Percentiles rank a stretch among this genome's conserved stretches.
phyloP scores from a whole-genome alignment of 2,329 filamentous ascomycete genomes.

The Fusarium sambucinum region DNA sequence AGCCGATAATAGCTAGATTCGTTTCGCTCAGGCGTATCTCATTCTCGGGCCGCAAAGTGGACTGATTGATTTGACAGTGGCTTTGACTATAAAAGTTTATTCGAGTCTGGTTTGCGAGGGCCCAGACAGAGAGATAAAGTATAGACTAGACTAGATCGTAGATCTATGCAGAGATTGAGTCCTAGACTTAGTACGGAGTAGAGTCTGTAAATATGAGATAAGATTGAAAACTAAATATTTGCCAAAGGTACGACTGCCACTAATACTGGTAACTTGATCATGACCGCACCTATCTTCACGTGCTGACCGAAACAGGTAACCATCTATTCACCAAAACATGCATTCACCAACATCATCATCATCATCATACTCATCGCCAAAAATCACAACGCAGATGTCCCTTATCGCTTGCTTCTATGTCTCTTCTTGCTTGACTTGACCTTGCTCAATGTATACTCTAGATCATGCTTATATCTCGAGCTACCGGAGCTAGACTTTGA shows the following conservation, averaged over 20 bases:
- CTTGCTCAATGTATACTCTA: conserved; percentile 50
- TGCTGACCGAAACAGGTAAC: not conserved
- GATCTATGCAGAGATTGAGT: not conserved
- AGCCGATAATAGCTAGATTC: conserved; percentile 22
- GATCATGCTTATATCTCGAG: conserved; percentile 47
- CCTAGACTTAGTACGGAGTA: no score
- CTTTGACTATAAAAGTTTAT: conserved; percentile 29
- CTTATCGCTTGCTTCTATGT: conserved; percentile 43
- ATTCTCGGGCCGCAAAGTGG: conserved; percentile 23
- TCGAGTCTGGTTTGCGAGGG: conserved; percentile 1
- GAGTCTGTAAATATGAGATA: not conserved
- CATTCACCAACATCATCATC: not conserved
- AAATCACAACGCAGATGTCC: not conserved
- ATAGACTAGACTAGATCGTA: not conserved
- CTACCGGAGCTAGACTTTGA: conserved; percentile 41
- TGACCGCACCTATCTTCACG: not conserved
- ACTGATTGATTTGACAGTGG: conserved; percentile 28
- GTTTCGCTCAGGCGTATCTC: conserved; percentile 27
- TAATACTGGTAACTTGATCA: not conserved
- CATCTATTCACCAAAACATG: not conserved
- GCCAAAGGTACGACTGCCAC: no score
- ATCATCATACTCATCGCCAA: not conserved
- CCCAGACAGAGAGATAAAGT: not conserved
- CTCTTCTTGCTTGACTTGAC: conserved; percentile 47
- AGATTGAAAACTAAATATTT: not conserved